Evolutionary conservation across 768 basidiomycete species (phyloP).

Genomic region (Kwoniella dejecticola): DNA sequence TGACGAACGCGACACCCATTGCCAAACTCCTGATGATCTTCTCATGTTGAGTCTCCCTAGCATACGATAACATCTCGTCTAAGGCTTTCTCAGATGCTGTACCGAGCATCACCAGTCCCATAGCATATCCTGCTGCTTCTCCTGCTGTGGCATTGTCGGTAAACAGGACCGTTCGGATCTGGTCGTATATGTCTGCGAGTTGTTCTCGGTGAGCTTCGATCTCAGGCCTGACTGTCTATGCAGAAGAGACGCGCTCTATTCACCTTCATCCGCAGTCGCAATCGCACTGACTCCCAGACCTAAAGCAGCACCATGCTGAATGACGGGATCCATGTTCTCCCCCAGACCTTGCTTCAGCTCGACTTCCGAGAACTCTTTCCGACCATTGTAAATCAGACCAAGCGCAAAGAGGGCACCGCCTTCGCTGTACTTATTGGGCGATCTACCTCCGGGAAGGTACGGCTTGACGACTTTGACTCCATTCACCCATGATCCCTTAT

Average conservation of each 20-base stretch:
- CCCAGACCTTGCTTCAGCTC: conserved; percentile 67
- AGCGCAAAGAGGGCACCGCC: conserved; percentile 95
- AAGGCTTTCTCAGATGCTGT: conserved; percentile 76
- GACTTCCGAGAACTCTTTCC: conserved; percentile 69
- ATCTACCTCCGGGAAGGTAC: conserved; percentile 72
- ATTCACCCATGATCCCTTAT: conserved; percentile 93
- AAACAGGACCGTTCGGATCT: conserved; percentile 83
- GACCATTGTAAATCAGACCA: conserved; percentile 88
- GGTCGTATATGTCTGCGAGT: conserved; percentile 76
- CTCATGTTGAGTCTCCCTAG: conserved; percentile 96
- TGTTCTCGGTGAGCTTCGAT: not conserved
- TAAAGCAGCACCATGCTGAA: conserved; percentile 95
- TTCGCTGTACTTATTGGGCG: conserved; percentile 85
- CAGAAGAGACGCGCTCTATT: no score
- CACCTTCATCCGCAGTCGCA: conserved; percentile 76
- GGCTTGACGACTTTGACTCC: conserved; percentile 90
- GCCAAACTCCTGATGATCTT: conserved; percentile 97
- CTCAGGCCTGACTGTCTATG: not conserved
- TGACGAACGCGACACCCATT: conserved; percentile 87
- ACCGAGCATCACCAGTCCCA: conserved; percentile 98
- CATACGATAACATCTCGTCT: conserved; percentile 94
- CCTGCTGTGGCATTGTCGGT: conserved; percentile 93
- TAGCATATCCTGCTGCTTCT: conserved; percentile 92
- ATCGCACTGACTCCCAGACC: conserved; percentile 95
- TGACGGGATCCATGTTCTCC: conserved; percentile 71